These are phyloP conservation scores for Pythium chondricola DNA, from an alignment of 352 stramenopile species.

Conservation along the genomic window DNA sequence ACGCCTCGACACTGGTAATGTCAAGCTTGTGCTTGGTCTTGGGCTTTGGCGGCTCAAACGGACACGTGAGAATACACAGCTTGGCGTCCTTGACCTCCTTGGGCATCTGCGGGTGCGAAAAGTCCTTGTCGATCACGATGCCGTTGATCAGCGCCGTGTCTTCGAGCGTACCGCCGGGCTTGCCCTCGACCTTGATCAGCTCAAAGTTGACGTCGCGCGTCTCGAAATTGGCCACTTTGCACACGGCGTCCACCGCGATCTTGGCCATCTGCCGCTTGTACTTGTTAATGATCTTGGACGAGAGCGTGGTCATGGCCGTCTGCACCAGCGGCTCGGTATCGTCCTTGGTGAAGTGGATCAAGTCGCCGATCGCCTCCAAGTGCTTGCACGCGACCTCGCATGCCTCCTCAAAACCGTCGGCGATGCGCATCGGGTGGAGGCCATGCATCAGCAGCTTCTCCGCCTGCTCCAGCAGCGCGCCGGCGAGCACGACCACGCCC, in stretches of 20 bases:
- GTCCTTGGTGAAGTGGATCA: constrained; percentile 94
- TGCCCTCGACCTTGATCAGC: constrained; percentile 99
- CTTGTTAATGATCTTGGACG: constrained; percentile 98
- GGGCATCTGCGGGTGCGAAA: constrained; percentile 98
- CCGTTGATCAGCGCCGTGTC: constrained; percentile 98
- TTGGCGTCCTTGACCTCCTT: constrained; percentile 97
- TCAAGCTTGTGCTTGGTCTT: constrained; percentile 99
- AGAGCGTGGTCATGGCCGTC: constrained; percentile 98
- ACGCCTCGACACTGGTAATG: constrained; percentile 97
- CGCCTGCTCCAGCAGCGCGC: constrained; percentile 95
- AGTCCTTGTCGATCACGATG: constrained; percentile 99
- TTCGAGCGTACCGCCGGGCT: constrained; percentile 95
- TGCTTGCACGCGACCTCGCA: constrained; percentile 95
- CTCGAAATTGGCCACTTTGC: constrained; percentile 98
- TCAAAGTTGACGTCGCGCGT: constrained; percentile 99
- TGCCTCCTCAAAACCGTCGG: constrained; percentile 97
- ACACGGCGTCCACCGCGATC: constrained; percentile 97
- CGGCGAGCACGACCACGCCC: constrained; percentile 97
- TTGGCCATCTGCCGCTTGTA: constrained; percentile 99
- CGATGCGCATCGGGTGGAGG: constrained; percentile 98
- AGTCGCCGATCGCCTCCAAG: constrained; percentile 93
- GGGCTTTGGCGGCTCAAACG: constrained; percentile 99
- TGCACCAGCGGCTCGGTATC: constrained; percentile 94
- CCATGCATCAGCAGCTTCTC: constrained; percentile 95
- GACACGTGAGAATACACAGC: constrained; percentile 98